Conservation (phyloP, 495 filamentous ascomycete genomes). For the Aspergillus affinis region DNA sequence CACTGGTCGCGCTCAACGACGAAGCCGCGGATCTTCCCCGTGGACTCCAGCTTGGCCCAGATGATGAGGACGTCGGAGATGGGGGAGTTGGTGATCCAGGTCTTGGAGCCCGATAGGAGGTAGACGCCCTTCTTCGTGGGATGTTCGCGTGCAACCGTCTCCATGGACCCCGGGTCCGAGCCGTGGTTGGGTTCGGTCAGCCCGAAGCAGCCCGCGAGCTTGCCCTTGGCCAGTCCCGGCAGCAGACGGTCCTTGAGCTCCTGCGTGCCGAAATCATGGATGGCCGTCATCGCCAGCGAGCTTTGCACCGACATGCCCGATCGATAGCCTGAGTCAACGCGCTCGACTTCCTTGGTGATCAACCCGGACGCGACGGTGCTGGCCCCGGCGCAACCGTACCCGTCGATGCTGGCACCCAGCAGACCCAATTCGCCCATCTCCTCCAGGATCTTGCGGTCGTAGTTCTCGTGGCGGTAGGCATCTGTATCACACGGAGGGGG, state of each 20-base stretch:
- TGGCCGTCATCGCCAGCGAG: constrained; percentile 94
- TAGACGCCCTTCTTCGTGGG: constrained; percentile 85
- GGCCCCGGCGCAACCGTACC: constrained; percentile 92
- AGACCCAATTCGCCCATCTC: constrained; percentile 97
- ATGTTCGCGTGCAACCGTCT: constrained; percentile 81
- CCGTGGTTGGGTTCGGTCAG: constrained; percentile 98
- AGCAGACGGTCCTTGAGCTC: constrained; percentile 91
- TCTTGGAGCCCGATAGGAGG: constrained; percentile 82
- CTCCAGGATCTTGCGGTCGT: constrained; percentile 80
- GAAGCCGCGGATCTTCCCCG: constrained; percentile 95
- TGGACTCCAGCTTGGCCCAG: constrained; percentile 89
- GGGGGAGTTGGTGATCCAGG: constrained; percentile 98
- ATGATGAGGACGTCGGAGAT: constrained; percentile 89
- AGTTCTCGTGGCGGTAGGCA: constrained; percentile 92
- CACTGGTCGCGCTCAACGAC: constrained; percentile 79
- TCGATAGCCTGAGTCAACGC: constrained; percentile 93
- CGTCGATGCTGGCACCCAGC: constrained; percentile 85
- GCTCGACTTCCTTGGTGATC: constrained; percentile 93
- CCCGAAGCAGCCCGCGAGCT: constrained; percentile 87
- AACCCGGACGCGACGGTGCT: constrained; percentile 88
- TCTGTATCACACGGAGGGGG: constrained; percentile 50
- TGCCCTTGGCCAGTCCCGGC: constrained; percentile 81
- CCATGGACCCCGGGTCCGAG: constrained; percentile 95
- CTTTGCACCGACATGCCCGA: constrained; percentile 96
- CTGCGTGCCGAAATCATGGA: constrained; percentile 84